A percentile compares a stretch with the other conserved stretches of the same genome.
Evolutionary conservation across 345 rosid genomes (phyloP).

Genomic region (Ricinus communis): DNA sequence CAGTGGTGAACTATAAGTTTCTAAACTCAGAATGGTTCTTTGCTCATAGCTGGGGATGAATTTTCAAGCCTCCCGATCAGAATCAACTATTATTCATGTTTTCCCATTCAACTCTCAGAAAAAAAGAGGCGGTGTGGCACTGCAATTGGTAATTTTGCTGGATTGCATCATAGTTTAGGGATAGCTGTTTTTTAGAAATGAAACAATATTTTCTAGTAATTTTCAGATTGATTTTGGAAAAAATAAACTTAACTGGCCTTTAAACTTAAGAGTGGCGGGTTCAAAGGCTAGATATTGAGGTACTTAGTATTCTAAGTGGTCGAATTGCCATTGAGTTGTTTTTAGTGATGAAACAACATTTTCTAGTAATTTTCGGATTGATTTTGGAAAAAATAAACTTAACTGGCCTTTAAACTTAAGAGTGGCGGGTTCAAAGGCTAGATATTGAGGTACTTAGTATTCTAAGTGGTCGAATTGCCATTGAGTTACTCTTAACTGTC

Average conservation of each 20-base stretch:
- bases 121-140: constrained; percentile 93
- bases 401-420: neutral
- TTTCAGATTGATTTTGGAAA: neutral
- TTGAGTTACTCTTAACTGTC: neutral
- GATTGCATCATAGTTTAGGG: neutral
- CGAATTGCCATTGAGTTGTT: neutral
- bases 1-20: neutral
- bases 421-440: neutral
- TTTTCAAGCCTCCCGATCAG: constrained; percentile 66
- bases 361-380: neutral
- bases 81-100: constrained; percentile 71
- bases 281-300: neutral
- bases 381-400: neutral
- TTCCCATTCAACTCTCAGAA: constrained; percentile 96
- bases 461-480: neutral
- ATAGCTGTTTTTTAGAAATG: neutral
- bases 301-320: neutral
- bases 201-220: neutral
- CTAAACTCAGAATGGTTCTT: neutral
- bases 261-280: neutral
- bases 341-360: neutral
- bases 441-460: neutral
- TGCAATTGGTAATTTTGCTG: constrained; percentile 50
- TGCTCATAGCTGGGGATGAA: constrained; percentile 82
- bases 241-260: neutral